phyloP scores from a whole-genome alignment of 1,284 basidiomycete species.

The Tylopilus orsonianus region DNA sequence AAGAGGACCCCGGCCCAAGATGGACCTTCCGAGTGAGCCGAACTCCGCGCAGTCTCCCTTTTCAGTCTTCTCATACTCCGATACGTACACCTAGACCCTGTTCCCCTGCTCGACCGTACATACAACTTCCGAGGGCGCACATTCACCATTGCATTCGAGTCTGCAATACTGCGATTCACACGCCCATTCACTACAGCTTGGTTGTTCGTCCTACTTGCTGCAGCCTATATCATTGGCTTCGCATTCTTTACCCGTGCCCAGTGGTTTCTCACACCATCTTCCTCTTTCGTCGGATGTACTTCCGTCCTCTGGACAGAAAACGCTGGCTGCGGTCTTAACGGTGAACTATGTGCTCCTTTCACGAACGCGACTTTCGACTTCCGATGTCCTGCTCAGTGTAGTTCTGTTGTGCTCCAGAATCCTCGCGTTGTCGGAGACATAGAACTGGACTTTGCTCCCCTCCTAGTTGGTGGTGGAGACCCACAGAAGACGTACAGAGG shows the following conservation, averaged over 20 bases:
- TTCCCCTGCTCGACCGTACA: slow-evolving; percentile 54
- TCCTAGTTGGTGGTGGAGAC: slow-evolving; percentile 85
- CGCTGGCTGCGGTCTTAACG: slow-evolving; percentile 78
- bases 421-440: slow-evolving; percentile 73
- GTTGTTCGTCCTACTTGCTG: slow-evolving; percentile 55
- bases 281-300: slow-evolving; percentile 67
- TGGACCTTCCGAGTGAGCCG: slow-evolving; percentile 43
- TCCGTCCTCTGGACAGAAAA: slow-evolving; percentile 69
- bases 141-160: slow-evolving; percentile 52
- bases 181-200: slow-evolving; percentile 50
- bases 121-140: slow-evolving; percentile 38
- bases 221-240: slow-evolving; percentile 69
- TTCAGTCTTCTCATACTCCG: slow-evolving; percentile 4
- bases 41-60: neutral
- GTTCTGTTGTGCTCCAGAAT: slow-evolving; percentile 68
- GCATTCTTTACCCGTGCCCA: slow-evolving; percentile 73
- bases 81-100: slow-evolving; percentile 47
- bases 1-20: slow-evolving; percentile 61
- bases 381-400: slow-evolving; percentile 79
- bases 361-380: slow-evolving; percentile 64
- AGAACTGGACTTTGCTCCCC: slow-evolving; percentile 65
- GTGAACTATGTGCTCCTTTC: slow-evolving; percentile 67
- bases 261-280: slow-evolving; percentile 64
- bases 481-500: slow-evolving; percentile 70
- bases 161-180: slow-evolving; percentile 49